Evolutionary conservation across 148 eudicot genomes (phyloP).

Genomic region (Limonium bicolor): DNA sequence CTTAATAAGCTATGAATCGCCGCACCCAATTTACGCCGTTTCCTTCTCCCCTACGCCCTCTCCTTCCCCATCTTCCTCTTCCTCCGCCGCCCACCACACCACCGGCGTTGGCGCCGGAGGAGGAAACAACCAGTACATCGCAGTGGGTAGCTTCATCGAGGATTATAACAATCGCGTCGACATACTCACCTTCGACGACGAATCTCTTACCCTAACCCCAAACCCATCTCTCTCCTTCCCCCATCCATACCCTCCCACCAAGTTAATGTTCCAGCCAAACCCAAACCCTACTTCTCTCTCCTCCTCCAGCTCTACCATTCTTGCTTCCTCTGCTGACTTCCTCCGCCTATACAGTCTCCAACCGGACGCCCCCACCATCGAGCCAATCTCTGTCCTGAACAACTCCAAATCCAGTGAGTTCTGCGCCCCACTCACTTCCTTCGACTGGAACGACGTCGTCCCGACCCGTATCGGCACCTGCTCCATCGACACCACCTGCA

Average conservation of each 20-base stretch:
- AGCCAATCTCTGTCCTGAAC: conserved; percentile 35
- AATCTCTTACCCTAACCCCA: conserved; percentile 34
- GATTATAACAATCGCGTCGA: conserved; percentile 67
- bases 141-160: conserved; percentile 80
- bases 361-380: conserved; percentile 21
- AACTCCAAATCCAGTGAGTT: conserved; percentile 74
- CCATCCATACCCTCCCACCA: conserved; percentile 86
- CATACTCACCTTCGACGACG: conserved; percentile 45
- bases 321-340: conserved; percentile 70
- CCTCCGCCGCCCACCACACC: conserved; percentile 16
- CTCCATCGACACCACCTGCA: conserved; percentile 81
- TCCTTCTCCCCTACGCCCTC: too few relatives aligned
- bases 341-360: conserved; percentile 43
- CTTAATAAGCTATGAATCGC: conserved; percentile 40
- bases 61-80: conserved; percentile 15
- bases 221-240: conserved; percentile 55
- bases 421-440: conserved; percentile 79
- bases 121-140: conserved; percentile 14
- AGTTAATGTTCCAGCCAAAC: conserved; percentile 68
- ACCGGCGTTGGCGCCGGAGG: conserved; percentile 4
- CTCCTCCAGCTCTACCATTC: conserved; percentile 18
- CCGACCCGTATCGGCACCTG: conserved; percentile 67
- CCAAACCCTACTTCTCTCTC: conserved; percentile 18
- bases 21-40: conserved; percentile 68
- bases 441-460: conserved; percentile 88